Evolutionary conservation across 2,329 filamentous ascomycete species (phyloP).

Genomic region (Ascochyta koolunga): DNA sequence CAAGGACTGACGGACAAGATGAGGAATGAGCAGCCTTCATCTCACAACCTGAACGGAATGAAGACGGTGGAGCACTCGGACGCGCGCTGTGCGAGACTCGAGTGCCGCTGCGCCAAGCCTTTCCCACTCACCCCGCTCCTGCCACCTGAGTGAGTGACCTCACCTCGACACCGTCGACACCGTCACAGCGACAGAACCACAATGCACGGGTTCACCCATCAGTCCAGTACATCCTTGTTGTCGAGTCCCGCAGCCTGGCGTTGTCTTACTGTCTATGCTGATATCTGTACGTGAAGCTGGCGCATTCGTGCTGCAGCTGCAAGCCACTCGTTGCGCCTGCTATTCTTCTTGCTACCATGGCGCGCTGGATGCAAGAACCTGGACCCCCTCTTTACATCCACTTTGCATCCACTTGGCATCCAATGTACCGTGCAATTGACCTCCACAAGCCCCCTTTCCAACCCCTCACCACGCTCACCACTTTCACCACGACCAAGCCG

Average conservation of each 20-base stretch:
- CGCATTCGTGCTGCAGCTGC: constrained; percentile 5
- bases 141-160: background rate
- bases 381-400: background rate
- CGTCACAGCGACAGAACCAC: background rate
- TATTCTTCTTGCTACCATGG: constrained; percentile 9
- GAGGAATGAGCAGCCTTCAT: constrained; percentile 3
- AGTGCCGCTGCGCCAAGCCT: too few species aligned
- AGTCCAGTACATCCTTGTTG: background rate
- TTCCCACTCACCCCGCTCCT: background rate
- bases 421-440: background rate
- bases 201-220: background rate
- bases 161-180: background rate
- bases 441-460: constrained; percentile 1
- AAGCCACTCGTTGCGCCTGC: background rate
- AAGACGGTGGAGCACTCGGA: background rate
- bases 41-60: background rate
- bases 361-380: background rate
- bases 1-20: background rate
- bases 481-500: background rate
- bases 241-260: background rate
- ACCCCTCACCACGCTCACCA: background rate
- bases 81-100: background rate
- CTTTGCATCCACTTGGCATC: background rate
- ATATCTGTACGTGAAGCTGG: constrained; percentile 12
- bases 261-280: constrained; percentile 1